Evolutionary conservation across 2,329 filamentous ascomycete species (phyloP).

Genomic region (Alternaria arbusti): DNA sequence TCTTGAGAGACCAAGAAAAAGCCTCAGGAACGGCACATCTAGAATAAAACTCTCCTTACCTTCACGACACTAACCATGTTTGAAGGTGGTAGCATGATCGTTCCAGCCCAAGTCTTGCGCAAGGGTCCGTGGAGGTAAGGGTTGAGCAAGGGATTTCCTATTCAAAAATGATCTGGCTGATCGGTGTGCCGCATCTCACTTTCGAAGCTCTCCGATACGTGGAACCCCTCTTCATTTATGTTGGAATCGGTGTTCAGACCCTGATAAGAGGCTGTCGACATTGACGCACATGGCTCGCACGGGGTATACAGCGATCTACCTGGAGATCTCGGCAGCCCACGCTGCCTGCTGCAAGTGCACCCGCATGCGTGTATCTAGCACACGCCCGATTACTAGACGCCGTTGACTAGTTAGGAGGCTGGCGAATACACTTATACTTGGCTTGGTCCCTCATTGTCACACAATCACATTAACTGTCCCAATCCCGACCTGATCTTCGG

Average conservation of each 20-base stretch:
- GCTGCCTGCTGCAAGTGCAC: neutral
- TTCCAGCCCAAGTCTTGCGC: neutral
- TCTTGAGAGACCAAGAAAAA: neutral
- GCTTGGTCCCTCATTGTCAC: neutral
- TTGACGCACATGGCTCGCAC: neutral
- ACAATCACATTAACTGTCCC: neutral
- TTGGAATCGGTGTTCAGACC: neutral
- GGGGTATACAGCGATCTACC: neutral
- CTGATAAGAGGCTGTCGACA: neutral
- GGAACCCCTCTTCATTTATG: neutral
- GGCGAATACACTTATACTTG: neutral
- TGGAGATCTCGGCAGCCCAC: neutral
- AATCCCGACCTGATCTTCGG: neutral
- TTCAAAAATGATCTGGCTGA: neutral
- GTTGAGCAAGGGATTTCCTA: conserved; percentile 5
- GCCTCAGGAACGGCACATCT: neutral
- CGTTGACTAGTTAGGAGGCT: neutral
- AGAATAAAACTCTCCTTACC: neutral
- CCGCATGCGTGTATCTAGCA: neutral
- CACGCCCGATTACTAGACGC: neutral
- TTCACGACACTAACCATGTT: neutral
- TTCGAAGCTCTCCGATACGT: neutral
- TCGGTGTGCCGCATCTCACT: neutral
- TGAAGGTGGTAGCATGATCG: neutral
- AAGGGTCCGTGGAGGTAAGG: neutral